phyloP scores from a whole-genome alignment of 495 filamentous ascomycete species.

The Daldinia grandis region DNA sequence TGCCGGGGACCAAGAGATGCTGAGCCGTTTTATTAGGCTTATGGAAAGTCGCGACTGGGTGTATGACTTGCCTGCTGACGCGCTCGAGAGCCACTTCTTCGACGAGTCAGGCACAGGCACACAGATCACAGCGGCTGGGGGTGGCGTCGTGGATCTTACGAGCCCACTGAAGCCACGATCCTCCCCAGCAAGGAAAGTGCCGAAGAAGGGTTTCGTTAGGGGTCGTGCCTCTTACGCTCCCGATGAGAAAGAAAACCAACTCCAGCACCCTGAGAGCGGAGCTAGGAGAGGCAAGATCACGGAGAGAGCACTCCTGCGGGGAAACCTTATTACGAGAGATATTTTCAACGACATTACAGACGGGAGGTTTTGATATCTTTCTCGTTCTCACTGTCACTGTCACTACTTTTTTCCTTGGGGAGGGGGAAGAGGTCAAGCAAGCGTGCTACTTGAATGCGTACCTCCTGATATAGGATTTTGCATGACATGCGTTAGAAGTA shows the following conservation, averaged over 20 bases:
- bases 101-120: conserved; percentile 54
- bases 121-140: conserved; percentile 46
- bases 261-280: conserved; percentile 6
- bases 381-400: too few relatives aligned
- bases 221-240: conserved; percentile 6
- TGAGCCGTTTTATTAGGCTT: conserved; percentile 75
- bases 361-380: conserved; percentile 42
- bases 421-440: background rate
- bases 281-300: conserved; percentile 51
- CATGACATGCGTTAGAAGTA: background rate
- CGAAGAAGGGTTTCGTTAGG: conserved; percentile 25
- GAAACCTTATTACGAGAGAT: conserved; percentile 55
- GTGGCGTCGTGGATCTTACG: background rate
- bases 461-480: conserved; percentile 7
- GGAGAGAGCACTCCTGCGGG: conserved; percentile 50
- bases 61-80: conserved; percentile 70
- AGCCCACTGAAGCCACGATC: conserved; percentile 1
- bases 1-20: conserved; percentile 73
- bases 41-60: conserved; percentile 80
- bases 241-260: conserved; percentile 46
- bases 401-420: background rate
- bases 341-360: conserved; percentile 59
- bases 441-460: background rate
- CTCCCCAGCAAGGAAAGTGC: conserved; percentile 28
- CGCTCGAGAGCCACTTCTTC: conserved; percentile 73